Evolutionary conservation across 2,329 filamentous ascomycete species (phyloP), one percentile per base, ranked within the genome.

Genomic region (Neophaeococcomyces aloes): DNA sequence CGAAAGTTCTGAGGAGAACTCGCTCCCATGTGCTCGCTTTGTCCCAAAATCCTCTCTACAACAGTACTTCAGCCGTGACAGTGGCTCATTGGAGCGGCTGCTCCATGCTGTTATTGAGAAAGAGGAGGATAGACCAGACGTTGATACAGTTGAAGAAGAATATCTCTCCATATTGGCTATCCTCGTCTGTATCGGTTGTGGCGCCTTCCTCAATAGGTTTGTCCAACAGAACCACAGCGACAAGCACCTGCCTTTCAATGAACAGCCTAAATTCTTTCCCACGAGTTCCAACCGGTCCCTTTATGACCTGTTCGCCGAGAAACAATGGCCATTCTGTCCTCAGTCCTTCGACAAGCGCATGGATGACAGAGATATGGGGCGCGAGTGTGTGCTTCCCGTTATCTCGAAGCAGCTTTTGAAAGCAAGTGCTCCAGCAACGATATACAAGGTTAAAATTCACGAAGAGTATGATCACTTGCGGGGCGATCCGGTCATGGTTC

Each of bases 301-400:
- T 34, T 50, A 56, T 11, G 23, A 45, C 13, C 15, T 45, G 8
- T 61, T 61, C 48, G 55, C 53, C 33, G 42, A 55, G 27, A 36
- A 47, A 17, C 58, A 61, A 43, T 57, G 53, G 49, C 50, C 33
- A 30, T 58, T 56, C 37, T 59, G 55, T 38, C 50, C 53, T 4
- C 47, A 54, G 4, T 38, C 43, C 8, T 52, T 60, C 18, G 45
- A 47, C 15, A 15, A 47, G 5, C 45, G 50, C 25, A 44, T 56
- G 36, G 37, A 50, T 2, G 39, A 54, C 38, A 49, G 50, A 29
- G 44, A 45, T 13, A 55, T 60, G 23, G 50, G 47, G 11, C 17
- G 38, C 2, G 38, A 53, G 10, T 38, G 52, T 17, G 48, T 60
- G 15, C 45, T 61, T 2, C 59, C 59, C 3, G 59, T 61, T 15